phyloP scores from a whole-genome alignment of 192 early-diverging fungal species.

The Entomortierella parvispora region DNA sequence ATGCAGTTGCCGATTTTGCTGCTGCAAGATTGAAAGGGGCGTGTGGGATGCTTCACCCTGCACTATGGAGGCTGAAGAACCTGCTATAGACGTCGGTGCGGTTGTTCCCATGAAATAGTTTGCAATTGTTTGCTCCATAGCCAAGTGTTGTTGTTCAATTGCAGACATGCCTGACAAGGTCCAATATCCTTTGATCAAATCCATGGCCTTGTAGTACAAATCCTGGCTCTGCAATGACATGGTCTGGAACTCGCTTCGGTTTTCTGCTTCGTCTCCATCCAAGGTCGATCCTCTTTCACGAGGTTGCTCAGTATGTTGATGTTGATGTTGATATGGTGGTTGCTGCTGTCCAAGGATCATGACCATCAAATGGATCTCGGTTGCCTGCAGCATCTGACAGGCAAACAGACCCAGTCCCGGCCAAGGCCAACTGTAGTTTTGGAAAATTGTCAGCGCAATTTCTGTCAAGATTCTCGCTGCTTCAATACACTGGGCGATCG shows the following conservation, averaged over 20 bases:
- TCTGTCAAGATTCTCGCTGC: slow-evolving; percentile 23
- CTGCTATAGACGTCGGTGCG: no score
- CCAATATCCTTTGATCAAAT: slow-evolving; percentile 24
- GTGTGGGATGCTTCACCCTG: not conserved
- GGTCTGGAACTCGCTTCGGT: no score
- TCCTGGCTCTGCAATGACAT: not conserved
- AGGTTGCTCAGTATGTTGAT: no score
- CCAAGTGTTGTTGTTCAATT: not conserved
- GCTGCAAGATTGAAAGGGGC: slow-evolving; percentile 1
- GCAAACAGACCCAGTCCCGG: slow-evolving; percentile 37
- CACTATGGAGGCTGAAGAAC: no score
- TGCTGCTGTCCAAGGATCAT: slow-evolving; percentile 10
- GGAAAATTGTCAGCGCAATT: slow-evolving; percentile 30
- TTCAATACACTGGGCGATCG: slow-evolving; percentile 14
- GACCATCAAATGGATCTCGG: slow-evolving; percentile 25
- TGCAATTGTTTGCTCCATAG: slow-evolving; percentile 9
- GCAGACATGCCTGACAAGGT: slow-evolving; percentile 12
- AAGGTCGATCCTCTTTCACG: no score
- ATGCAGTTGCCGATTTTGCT: not conserved
- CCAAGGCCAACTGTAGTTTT: slow-evolving; percentile 49
- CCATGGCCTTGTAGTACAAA: slow-evolving; percentile 18
- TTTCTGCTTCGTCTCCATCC: no score
- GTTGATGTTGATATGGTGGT: not conserved
- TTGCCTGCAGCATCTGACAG: slow-evolving; percentile 39
- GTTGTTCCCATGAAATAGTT: slow-evolving; percentile 4